A percentile compares a stretch with the other conserved stretches of the same genome.
Evolutionary conservation across 2,329 filamentous ascomycete genomes (phyloP).

Genomic region (Davidsoniella neocaledoniae): DNA sequence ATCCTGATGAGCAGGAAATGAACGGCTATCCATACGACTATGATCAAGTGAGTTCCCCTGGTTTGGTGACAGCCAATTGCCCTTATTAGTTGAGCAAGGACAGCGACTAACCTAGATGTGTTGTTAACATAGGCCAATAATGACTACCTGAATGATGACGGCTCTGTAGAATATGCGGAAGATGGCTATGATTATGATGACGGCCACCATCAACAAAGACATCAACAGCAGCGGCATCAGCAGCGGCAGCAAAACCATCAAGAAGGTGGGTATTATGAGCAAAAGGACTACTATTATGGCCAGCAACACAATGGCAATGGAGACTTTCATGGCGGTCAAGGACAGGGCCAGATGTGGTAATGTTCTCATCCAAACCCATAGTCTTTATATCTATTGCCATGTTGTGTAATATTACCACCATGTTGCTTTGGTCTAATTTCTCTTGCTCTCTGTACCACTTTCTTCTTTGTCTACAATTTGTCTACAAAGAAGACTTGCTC

Average conservation of each 20-base stretch:
- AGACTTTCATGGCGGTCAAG: background rate
- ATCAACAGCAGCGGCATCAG: background rate
- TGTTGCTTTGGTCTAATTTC: too few relatives aligned
- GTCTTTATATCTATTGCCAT: background rate
- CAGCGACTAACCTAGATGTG: background rate
- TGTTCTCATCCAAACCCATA: too few relatives aligned
- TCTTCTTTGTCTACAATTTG: too few relatives aligned
- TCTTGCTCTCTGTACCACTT: too few relatives aligned
- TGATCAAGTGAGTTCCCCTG: constrained; percentile 27
- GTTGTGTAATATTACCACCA: too few relatives aligned
- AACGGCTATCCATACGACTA: constrained; percentile 37
- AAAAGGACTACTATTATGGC: constrained; percentile 7
- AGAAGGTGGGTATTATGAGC: background rate
- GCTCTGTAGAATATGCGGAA: constrained; percentile 30
- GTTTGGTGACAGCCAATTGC: background rate
- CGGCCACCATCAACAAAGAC: constrained; percentile 4
- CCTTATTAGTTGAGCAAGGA: background rate
- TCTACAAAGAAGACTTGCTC: too few relatives aligned
- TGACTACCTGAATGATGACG: constrained; percentile 28
- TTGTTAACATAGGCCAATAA: constrained; percentile 23
- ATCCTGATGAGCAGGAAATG: constrained; percentile 23
- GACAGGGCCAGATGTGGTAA: constrained; percentile 12
- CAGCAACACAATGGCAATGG: constrained; percentile 3
- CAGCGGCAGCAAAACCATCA: constrained; percentile 1
- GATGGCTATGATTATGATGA: constrained; percentile 33